phyloP scores from a whole-genome alignment of 495 filamentous ascomycete genomes.

The Xylaria telfairii region DNA sequence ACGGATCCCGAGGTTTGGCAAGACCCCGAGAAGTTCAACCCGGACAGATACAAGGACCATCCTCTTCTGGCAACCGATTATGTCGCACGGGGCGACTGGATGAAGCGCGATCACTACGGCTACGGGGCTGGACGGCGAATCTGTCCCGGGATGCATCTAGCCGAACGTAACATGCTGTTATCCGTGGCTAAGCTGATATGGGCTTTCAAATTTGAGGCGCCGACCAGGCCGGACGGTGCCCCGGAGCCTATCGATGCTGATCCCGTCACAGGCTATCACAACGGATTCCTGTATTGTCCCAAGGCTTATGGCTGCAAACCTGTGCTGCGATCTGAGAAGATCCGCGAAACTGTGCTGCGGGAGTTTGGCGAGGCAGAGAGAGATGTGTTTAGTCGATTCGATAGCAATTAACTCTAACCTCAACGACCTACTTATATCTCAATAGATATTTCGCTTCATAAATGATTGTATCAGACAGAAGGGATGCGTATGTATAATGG shows the following conservation, averaged over 20 bases:
- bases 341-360: slow-evolving; percentile 39
- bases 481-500: no score
- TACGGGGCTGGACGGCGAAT: slow-evolving; percentile 61
- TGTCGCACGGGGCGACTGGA: neutral
- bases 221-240: slow-evolving; percentile 23
- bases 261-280: slow-evolving; percentile 33
- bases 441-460: no score
- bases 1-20: slow-evolving; percentile 40
- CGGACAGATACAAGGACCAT: slow-evolving; percentile 39
- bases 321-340: slow-evolving; percentile 34
- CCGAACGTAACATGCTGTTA: slow-evolving; percentile 58
- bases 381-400: slow-evolving; percentile 21
- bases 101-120: slow-evolving; percentile 55
- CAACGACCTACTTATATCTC: no score
- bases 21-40: slow-evolving; percentile 55
- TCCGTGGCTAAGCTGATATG: slow-evolving; percentile 57
- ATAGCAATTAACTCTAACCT: no score
- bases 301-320: slow-evolving; percentile 42
- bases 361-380: slow-evolving; percentile 34
- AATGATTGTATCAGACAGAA: no score
- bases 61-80: neutral
- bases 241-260: slow-evolving; percentile 28
- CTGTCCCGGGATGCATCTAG: slow-evolving; percentile 63
- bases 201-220: slow-evolving; percentile 51
- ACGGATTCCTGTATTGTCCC: slow-evolving; percentile 49